Percentiles rank a stretch among this genome's conserved stretches.
These are phyloP conservation scores for Pleurotus sapidus DNA, from an alignment of 768 basidiomycete species.

Conservation along the genomic window DNA sequence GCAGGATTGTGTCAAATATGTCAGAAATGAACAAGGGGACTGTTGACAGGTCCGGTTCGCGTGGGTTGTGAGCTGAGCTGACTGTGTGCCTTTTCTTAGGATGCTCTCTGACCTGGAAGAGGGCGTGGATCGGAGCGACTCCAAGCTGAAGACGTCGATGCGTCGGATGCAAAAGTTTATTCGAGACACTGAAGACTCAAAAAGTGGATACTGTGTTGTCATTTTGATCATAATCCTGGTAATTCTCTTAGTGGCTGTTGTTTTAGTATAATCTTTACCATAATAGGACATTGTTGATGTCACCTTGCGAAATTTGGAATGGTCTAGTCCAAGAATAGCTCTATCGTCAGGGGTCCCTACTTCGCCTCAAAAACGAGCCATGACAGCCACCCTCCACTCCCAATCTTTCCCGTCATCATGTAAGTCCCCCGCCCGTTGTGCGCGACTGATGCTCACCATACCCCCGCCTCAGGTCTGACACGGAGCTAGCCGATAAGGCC, in stretches of 20 bases:
- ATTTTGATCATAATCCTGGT: conserved; percentile 80
- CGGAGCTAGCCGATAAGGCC: conserved; percentile 27
- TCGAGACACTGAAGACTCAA: conserved; percentile 85
- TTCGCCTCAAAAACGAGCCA: background rate
- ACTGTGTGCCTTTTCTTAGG: conserved; percentile 34
- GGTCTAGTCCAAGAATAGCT: conserved; percentile 1
- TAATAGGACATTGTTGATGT: conserved; percentile 1
- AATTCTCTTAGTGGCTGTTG: conserved; percentile 74
- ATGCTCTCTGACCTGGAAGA: conserved; percentile 76
- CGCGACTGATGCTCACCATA: background rate
- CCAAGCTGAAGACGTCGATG: conserved; percentile 64
- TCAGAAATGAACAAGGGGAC: background rate
- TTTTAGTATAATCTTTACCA: conserved; percentile 49
- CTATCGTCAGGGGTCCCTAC: background rate
- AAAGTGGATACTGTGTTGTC: conserved; percentile 87
- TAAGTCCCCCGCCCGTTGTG: conserved; percentile 3
- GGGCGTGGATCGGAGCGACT: conserved; percentile 69
- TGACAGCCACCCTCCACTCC: conserved; percentile 3
- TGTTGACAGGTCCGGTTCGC: background rate
- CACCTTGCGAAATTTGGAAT: background rate
- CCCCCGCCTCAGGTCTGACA: conserved; percentile 31
- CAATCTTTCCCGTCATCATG: conserved; percentile 10
- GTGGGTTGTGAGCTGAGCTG: background rate
- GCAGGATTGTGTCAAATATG: background rate
- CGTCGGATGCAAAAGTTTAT: conserved; percentile 75